Evolutionary conservation across 768 basidiomycete species (phyloP).

Genomic region (Melanogaster broomeanus): DNA sequence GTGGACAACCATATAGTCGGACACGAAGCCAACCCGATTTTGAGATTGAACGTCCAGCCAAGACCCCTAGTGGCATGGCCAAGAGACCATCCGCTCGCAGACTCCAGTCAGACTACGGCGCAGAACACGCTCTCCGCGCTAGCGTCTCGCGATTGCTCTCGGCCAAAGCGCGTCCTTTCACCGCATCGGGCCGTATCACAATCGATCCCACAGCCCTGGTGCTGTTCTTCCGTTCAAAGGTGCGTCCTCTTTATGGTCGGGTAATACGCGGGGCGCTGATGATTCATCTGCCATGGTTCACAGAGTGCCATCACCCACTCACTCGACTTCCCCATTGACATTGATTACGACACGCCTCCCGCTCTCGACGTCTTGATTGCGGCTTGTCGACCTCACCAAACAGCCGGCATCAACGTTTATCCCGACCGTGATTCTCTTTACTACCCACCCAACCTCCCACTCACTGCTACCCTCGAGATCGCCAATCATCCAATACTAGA

Average conservation of each 20-base stretch:
- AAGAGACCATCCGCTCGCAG: slow-evolving; percentile 35
- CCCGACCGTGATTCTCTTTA: slow-evolving; percentile 66
- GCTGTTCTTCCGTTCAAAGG: slow-evolving; percentile 81
- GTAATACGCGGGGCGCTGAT: neutral
- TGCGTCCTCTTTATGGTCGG: slow-evolving; percentile 28
- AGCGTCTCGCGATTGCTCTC: slow-evolving; percentile 56
- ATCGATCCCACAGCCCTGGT: slow-evolving; percentile 67
- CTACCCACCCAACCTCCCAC: slow-evolving; percentile 70
- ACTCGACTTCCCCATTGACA: slow-evolving; percentile 79
- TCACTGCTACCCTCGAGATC: slow-evolving; percentile 77
- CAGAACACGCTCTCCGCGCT: slow-evolving; percentile 54
- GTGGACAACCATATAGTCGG: slow-evolving; percentile 36
- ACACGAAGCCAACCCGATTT: slow-evolving; percentile 54
- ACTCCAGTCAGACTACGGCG: slow-evolving; percentile 46
- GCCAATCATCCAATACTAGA: slow-evolving; percentile 83
- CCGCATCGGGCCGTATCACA: slow-evolving; percentile 67
- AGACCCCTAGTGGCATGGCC: slow-evolving; percentile 32
- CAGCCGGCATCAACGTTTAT: slow-evolving; percentile 51
- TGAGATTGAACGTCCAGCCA: slow-evolving; percentile 60
- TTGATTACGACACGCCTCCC: slow-evolving; percentile 72
- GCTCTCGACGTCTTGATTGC: slow-evolving; percentile 78
- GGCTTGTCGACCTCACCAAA: slow-evolving; percentile 67
- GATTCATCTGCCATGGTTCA: slow-evolving; percentile 2
- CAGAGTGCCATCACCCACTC: slow-evolving; percentile 81
- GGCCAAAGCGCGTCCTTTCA: slow-evolving; percentile 63